Evolutionary conservation across 306 rosid genomes (phyloP), one percentile per base, ranked within the genome.

Genomic region (Fragaria iinumae): DNA sequence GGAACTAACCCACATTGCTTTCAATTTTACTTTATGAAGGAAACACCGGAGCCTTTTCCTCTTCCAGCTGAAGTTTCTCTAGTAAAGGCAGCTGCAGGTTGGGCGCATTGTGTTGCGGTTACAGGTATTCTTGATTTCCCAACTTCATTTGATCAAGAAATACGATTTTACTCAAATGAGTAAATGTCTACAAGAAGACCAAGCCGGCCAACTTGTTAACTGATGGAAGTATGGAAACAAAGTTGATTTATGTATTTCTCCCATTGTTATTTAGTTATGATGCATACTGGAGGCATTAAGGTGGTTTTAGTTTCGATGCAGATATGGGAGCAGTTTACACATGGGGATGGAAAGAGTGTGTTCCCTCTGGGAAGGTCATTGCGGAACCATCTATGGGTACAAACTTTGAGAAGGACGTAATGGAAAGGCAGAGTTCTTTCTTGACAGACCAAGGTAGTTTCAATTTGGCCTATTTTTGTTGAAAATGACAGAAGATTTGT

Each of bases 341-440:
- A 6, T 93, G 98, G 98, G 98, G 98, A 71, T 93, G 98, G 98
- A 93, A 88, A 83, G 98, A 93, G 87, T 93, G 98, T 85, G 85
- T 93, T 86, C 98, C 98, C 23, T 89, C 98, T 67, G 98, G 98
- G 56, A 93, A 86, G 88, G 85, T 91, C 76, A 67, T 90, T 78
- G 90, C 87, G 11, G 94, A 90, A 75, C 76, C 87, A 69, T 75
- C 75, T 53, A 21, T 76, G 43, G 90, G 82, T 52, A 66, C 74
- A 77, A 87, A 84, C 78, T 69, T 74, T n/a, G 96, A 86, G 79
- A 93, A 78, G 79, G 91, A 87, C 80, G 84, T 75, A 63, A 69
- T 76, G n/a, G 96, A 90, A 70, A 81, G 84, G 85, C 93, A 89
- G 76, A 72, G 72, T 82, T 83, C 90, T 73, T 87, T 83, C 60